Percentiles rank a stretch among this genome's conserved stretches.
Evolutionary conservation across 2,329 filamentous ascomycete genomes (phyloP).

Genomic region (Hypoxylon sp.): DNA sequence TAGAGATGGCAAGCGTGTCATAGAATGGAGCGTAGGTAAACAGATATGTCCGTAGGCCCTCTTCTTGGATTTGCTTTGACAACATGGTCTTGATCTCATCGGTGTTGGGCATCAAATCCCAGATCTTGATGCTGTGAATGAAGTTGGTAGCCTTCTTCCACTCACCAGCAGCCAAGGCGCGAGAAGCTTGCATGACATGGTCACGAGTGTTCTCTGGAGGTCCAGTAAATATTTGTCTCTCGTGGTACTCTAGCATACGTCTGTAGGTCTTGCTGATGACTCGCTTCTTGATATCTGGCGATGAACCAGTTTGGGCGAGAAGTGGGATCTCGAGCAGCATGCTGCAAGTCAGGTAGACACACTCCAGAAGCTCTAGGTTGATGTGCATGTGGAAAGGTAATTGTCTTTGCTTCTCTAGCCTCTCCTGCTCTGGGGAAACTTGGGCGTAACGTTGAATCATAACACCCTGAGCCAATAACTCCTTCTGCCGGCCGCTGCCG

Average conservation of each 20-base stretch:
- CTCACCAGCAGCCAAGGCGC: conserved; percentile 94
- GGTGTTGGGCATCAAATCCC: conserved; percentile 95
- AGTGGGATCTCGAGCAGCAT: conserved; percentile 99
- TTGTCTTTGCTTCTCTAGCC: conserved; percentile 95
- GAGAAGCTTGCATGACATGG: conserved; percentile 99
- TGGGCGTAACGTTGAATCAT: conserved; percentile 98
- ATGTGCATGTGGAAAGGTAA: conserved; percentile 99
- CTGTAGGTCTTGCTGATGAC: conserved; percentile 99
- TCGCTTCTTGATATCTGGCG: conserved; percentile 96
- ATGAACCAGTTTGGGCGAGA: conserved; percentile 95
- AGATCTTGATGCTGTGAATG: conserved; percentile 99
- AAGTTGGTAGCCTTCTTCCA: conserved; percentile 97
- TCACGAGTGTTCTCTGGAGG: conserved; percentile 99
- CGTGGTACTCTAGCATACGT: conserved; percentile 98
- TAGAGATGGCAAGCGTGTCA: conserved; percentile 90
- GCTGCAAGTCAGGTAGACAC: conserved; percentile 98
- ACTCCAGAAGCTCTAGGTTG: conserved; percentile 97
- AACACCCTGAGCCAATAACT: conserved; percentile 95
- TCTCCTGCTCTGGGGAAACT: conserved; percentile 97
- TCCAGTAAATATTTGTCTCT: conserved; percentile 98
- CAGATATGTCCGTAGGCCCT: conserved; percentile 96
- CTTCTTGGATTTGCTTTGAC: conserved; percentile 97
- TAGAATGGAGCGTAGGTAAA: conserved; percentile 99
- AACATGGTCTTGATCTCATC: conserved; percentile 98
- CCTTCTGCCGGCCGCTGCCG: conserved; percentile 97